Evolutionary conservation across 1,284 basidiomycete species (phyloP), one percentile per base, ranked within the genome.

Genomic region (Apiotrichum akiyoshidainum): DNA sequence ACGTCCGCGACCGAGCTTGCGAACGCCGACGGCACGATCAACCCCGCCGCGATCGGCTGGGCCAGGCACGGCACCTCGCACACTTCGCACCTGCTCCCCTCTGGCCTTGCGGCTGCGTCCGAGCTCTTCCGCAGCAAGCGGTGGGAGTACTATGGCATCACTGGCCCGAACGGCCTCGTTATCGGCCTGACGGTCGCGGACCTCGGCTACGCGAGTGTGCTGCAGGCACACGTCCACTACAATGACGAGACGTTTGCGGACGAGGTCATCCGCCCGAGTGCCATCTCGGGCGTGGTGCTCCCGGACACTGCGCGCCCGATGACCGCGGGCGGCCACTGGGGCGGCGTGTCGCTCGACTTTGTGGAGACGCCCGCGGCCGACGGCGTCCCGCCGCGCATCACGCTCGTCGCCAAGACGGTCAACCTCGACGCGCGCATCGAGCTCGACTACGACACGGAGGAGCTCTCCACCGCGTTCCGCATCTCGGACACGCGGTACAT

Each of bases 141-240:
- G 41, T 56, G 55, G 55, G 55, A 56, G 39, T 51, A 56, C 48
- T 56, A 48, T 42, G 55, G 55, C 19, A 37, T 56, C 21, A 40
- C 41, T 14, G 22, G 31, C 11, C 48, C 55, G 2, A 31, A 31
- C 26, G 34, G 39, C 19, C 21, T 56, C 33, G 42, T 39, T 1
- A 14, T 56, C n/a, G 55, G 55, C 34, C 55, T 56, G 8, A 56
- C 55, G 3, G 34, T 56, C 48, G 55, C 55, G 5, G 55, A 56
- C n/a, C 48, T 56, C 11, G 55, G 50, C 42, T 56, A 46, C 31
- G 55, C 42, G 19, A 51, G 31, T 48, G 33, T 56, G 14, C 21
- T 56, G 10, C 55, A 56, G 48, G 16, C 44, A 2, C 46, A 56
- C 42, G 8, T 56, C 34, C 47, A 48, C 10, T 19, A 8, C 6